Evolutionary conservation across 768 basidiomycete genomes (phyloP), one percentile per base, ranked within the genome.

Genomic region (Omphalotus guepiniiformis): DNA sequence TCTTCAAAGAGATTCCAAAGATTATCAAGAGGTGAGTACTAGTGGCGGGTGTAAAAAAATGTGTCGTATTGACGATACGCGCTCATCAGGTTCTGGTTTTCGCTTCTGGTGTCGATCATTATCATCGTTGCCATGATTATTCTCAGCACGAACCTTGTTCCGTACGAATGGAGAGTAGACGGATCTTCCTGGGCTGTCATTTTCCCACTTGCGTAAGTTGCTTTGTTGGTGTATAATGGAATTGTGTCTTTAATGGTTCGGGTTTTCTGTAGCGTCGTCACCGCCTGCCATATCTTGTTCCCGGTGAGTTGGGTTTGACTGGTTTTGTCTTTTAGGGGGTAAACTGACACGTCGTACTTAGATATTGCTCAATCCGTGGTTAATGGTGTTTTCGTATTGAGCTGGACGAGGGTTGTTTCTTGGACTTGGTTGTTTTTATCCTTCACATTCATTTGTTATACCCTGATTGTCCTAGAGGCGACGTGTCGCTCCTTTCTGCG

Each of bases 1-100:
- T 94, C 69, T 92, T 90, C 74, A 83, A 86, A 58, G 92, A 94
- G 64, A 83, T 93, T 22, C 92, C 92, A 0, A 83, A 84, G 55
- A 91, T 94, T 58, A 68, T 80, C 19, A 81, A 78, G 57, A 74
- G 89, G 60, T 88, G 75, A 62, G 79, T n/a, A n/a, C n/a, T n/a
- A n/a, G n/a, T n/a, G n/a, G n/a, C n/a, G n/a, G n/a, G n/a, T n/a
- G n/a, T n/a, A n/a, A n/a, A n/a, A n/a, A n/a, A n/a, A n/a, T n/a
- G n/a, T n/a, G n/a, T n/a, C n/a, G n/a, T n/a, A n/a, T n/a, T n/a
- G n/a, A n/a, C n/a, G n/a, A n/a, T n/a, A n/a, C n/a, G n/a, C n/a
- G n/a, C n/a, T n/a, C 18, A 58, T 70, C 52, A 68, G 79, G 23
- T 69, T 88, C 53, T 84, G 83, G 68, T 76, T 85, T 63, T 67